Evolutionary conservation across 495 filamentous ascomycete genomes (phyloP), one percentile per base, ranked within the genome.

Genomic region (Achaetomiella virescens): DNA sequence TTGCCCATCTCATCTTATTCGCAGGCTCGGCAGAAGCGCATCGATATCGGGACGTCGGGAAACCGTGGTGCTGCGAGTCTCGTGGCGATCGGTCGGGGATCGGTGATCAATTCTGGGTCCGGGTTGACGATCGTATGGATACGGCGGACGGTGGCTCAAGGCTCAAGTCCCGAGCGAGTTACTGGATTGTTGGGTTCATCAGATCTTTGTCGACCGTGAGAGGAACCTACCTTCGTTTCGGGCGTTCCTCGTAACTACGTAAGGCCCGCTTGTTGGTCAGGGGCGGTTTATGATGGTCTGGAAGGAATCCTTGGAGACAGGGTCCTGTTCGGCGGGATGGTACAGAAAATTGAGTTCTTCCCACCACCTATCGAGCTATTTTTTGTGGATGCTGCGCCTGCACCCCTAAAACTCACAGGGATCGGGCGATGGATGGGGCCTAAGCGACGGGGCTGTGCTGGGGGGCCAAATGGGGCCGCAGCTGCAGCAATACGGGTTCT

Each of bases 381-480:
- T n/a, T n/a, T n/a, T n/a, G n/a, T n/a, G n/a, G n/a, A n/a, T n/a
- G n/a, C n/a, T n/a, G n/a, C n/a, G n/a, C n/a, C n/a, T n/a, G n/a
- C n/a, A n/a, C n/a, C n/a, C n/a, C n/a, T n/a, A n/a, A n/a, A n/a
- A n/a, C n/a, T n/a, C n/a, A n/a, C n/a, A n/a, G n/a, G n/a, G n/a
- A n/a, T n/a, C n/a, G n/a, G n/a, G n/a, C n/a, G n/a, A n/a, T n/a
- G n/a, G n/a, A n/a, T n/a, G n/a, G n/a, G n/a, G n/a, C n/a, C n/a
- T n/a, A n/a, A n/a, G n/a, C n/a, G n/a, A n/a, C n/a, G 27, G 27
- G 38, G 50, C 50, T 53, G 50, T 53, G 38, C 50, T 53, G 24
- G 21, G 48, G 48, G 36, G 35, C 2, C 20, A 17, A 52, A 12
- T 31, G 7, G 49, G 41, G 38, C n/a, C 37, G 29, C 25, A 31